Conservation (phyloP, 495 filamentous ascomycete species). For the Aspergillus ostianus region DNA sequence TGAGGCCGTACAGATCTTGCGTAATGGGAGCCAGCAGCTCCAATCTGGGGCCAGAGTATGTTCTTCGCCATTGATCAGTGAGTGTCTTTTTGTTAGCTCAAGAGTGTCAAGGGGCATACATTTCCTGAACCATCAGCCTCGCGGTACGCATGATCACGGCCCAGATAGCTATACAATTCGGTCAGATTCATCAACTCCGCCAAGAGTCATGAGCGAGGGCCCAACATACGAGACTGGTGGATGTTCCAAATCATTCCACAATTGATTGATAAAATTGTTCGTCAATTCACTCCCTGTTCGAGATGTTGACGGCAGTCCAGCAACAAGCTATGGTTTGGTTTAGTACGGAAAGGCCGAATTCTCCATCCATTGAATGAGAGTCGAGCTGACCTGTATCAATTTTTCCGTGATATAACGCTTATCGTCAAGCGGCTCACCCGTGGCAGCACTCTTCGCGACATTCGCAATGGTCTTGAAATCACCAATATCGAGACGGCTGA, state of each 20-base stretch:
- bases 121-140: slow-evolving; percentile 71
- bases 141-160: slow-evolving; percentile 57
- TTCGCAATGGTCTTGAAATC: slow-evolving; percentile 49
- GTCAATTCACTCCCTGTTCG: neutral
- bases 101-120: slow-evolving; percentile 22
- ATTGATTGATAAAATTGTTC: neutral
- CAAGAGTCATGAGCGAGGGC: neutral
- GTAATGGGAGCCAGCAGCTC: slow-evolving; percentile 63
- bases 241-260: slow-evolving; percentile 68
- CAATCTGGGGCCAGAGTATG: slow-evolving; percentile 60
- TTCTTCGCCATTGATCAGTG: slow-evolving; percentile 39
- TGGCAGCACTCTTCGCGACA: slow-evolving; percentile 62
- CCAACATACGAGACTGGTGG: slow-evolving; percentile 60
- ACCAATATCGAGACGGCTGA: slow-evolving; percentile 37
- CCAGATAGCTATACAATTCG: slow-evolving; percentile 43
- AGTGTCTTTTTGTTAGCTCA: neutral
- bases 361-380: neutral
- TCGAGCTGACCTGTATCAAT: slow-evolving; percentile 42
- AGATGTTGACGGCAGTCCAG: neutral
- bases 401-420: slow-evolving; percentile 63
- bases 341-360: neutral
- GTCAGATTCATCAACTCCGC: slow-evolving; percentile 31
- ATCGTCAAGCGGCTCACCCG: slow-evolving; percentile 82
- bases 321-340: neutral
- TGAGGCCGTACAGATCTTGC: slow-evolving; percentile 69